Base-by-base conservation (phyloP, 495 filamentous ascomycete species). In the Lepidopterella palustris region DNA sequence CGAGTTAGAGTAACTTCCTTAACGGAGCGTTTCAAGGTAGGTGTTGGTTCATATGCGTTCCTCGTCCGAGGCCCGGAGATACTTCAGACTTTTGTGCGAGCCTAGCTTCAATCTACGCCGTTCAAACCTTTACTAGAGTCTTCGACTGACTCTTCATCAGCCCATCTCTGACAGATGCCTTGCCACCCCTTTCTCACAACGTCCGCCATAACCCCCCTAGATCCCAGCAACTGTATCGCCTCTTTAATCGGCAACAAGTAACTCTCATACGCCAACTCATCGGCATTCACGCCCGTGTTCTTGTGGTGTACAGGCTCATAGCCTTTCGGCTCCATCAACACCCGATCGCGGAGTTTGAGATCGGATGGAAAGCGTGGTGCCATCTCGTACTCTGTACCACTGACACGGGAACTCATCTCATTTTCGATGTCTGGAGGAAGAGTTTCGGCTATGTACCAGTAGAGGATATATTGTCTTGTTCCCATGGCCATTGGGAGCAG, bases 401-500 rank as follows among this genome's bases (percentile, higher is more conserved):
- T 48, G 40, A 68, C 42, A 20, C 48, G 32, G 49, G 53, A 54
- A n/a, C 57, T 48, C 0, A 69, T 39, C 24, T 58, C 55, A 13
- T 39, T 32, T 60, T 77, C 76, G 3, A 76, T 51, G 1, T 71
- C 66, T 23, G 68, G 68, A n/a, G 75, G 72, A n/a, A 80, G 62
- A 1, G 77, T 80, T 57, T 80, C 77, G 9, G 76, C 75, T 28
- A 77, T 73, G 62, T 77, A 79, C 77, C 77, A 80, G 57, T 73
- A 78, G 2, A 78, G 67, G 5, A 80, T 57, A 58, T 80, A 80
- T 60, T 79, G 77, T 13, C 27, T 57, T 61, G 0, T 48, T 40
- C 20, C 61, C 24, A n/a, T n/a, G 0, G 40, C 56, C 55, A 74
- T 31, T 1, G 74, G 74, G 18, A 70, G 39, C 25, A 79, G 25